Base-by-base conservation (phyloP, 1,284 basidiomycete species). In the Rhodotorula sp. region DNA sequence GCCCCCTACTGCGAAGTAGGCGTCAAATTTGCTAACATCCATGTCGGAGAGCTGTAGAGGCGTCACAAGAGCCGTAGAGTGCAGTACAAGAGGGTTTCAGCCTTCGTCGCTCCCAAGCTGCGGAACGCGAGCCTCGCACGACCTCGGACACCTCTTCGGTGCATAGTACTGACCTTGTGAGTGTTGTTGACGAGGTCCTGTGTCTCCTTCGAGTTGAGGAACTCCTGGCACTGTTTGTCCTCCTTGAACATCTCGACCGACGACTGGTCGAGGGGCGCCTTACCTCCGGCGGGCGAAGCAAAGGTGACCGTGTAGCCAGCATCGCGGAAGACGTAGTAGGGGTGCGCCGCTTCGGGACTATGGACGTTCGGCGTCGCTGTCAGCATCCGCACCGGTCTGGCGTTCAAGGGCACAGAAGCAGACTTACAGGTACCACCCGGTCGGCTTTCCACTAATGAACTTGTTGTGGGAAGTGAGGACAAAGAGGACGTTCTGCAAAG, bases 1-100 rank as follows among this genome's bases (percentile, higher is more conserved):
- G n/a, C 84, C 91, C 58, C 91, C 91, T 64, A 90, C 85, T 80
- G 91, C 91, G 82, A 91, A 92, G 72, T 93, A 83, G 20, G 87
- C 91, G 67, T 85, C 87, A 78, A 90, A 93, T 74, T 90, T 87
- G 20, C 82, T 80, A 5, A 80, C 81, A 64, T 86, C 84, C 76
- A 92, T 85, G 2, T 88, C 86, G 1, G 84, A 82, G 62, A 92
- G 83, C 80, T 72, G 58, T n/a, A 23, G 10, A n/a, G 29, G 12
- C n/a, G 3, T 51, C 8, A 20, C 26, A 12, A 23, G 49, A 34
- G 23, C 12, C 26, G 7, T 3, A 18, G 29, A 39, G 49, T 16
- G 23, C 21, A 23, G 59, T n/a, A 20, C 10, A 51, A 49, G 48
- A 47, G 10, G 34, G 34, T 7, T 39, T 39, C 34, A 39, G 34